These are phyloP conservation scores for Metarhizium sp. DNA, from an alignment of 2,329 filamentous ascomycete genomes.

Conservation along the genomic window DNA sequence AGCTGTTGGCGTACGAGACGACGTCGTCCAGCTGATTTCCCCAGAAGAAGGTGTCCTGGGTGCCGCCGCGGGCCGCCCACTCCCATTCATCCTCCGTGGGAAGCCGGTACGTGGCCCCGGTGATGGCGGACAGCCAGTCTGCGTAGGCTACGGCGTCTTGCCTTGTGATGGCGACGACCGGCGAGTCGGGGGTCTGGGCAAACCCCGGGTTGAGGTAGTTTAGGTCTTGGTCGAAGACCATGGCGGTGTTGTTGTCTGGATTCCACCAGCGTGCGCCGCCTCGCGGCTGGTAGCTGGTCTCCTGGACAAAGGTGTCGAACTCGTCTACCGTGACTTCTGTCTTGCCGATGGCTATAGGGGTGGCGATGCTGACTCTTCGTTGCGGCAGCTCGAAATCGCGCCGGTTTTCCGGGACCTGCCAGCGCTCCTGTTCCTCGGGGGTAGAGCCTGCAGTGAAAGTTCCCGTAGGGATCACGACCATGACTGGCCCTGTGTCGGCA, in stretches of 20 bases:
- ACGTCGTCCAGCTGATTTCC: slow-evolving; percentile 4
- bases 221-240: slow-evolving; percentile 8
- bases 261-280: slow-evolving; percentile 10
- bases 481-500: background rate
- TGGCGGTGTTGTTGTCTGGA: background rate
- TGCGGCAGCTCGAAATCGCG: slow-evolving; percentile 5
- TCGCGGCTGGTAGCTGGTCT: slow-evolving; percentile 7
- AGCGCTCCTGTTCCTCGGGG: slow-evolving; percentile 5
- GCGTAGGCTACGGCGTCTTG: slow-evolving; percentile 10
- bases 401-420: slow-evolving; percentile 3
- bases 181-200: slow-evolving; percentile 5
- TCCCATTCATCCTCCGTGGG: slow-evolving; percentile 11
- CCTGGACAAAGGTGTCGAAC: slow-evolving; percentile 7
- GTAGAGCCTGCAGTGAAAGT: slow-evolving; percentile 6
- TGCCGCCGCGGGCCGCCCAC: slow-evolving; percentile 9
- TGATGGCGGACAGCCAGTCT: slow-evolving; percentile 7
- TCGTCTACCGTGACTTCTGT: slow-evolving; percentile 7
- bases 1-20: slow-evolving; percentile 8
- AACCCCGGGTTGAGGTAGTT: slow-evolving; percentile 7
- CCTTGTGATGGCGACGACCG: slow-evolving; percentile 8
- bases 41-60: slow-evolving; percentile 9
- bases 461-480: slow-evolving; percentile 9
- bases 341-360: slow-evolving; percentile 6
- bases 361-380: slow-evolving; percentile 5
- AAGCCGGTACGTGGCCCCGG: slow-evolving; percentile 7